Evolutionary conservation across 1,139 yeast species (phyloP).

Genomic region (Taiozyma sp.): DNA sequence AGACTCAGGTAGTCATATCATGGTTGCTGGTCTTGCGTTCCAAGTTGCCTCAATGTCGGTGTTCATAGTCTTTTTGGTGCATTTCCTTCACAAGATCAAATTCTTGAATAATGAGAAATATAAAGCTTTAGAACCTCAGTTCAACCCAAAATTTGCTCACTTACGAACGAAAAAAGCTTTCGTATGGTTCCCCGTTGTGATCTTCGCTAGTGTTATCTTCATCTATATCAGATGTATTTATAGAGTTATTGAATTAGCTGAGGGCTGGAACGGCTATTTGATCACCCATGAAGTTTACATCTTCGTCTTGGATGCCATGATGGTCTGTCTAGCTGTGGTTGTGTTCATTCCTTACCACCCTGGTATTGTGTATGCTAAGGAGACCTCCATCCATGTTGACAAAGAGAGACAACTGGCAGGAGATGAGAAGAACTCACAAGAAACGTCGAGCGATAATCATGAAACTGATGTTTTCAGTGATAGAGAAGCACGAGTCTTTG

Average conservation of each 20-base stretch:
- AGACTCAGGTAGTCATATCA: conserved; percentile 60
- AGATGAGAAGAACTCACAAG: background rate
- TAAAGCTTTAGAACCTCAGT: conserved; percentile 21
- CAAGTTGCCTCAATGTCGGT: conserved; percentile 74
- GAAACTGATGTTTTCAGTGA: background rate
- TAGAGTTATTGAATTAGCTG: conserved; percentile 72
- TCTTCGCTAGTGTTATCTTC: conserved; percentile 49
- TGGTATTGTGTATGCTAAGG: conserved; percentile 47
- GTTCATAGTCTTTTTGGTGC: conserved; percentile 54
- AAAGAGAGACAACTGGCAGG: background rate
- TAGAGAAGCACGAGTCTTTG: background rate
- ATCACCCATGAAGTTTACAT: conserved; percentile 69
- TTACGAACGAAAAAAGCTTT: conserved; percentile 27
- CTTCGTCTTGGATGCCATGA: conserved; percentile 70
- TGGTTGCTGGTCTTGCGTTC: conserved; percentile 78
- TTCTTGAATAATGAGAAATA: conserved; percentile 3
- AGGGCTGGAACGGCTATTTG: conserved; percentile 74
- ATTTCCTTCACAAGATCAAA: conserved; percentile 44
- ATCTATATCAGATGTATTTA: conserved; percentile 74
- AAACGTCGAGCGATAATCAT: background rate
- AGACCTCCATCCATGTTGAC: background rate
- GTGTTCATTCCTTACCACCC: conserved; percentile 60
- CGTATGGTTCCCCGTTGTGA: conserved; percentile 44
- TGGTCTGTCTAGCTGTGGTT: conserved; percentile 46
- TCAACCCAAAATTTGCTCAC: conserved; percentile 16